A percentile compares a stretch with the other conserved stretches of the same genome.
Conservation (phyloP, 2,329 filamentous ascomycete genomes). For the Pseudogymnoascus sp. region DNA sequence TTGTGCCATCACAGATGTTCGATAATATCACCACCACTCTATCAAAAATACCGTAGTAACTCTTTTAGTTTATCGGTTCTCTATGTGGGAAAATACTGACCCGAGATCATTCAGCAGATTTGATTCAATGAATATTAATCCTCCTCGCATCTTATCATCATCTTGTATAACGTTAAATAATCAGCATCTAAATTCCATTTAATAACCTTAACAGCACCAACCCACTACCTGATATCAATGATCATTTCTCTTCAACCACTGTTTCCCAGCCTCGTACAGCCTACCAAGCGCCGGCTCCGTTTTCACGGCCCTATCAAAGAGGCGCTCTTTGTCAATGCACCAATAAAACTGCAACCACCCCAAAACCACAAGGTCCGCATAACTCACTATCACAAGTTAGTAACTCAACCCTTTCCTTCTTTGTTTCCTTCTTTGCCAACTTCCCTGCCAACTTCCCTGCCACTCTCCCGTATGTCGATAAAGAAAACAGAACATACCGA, state of each 20-base stretch:
- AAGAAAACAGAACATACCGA: slow-evolving; percentile 19
- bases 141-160: too few species aligned
- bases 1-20: not conserved
- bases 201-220: too few species aligned
- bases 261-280: slow-evolving; percentile 17
- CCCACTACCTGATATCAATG: slow-evolving; percentile 12
- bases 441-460: too few species aligned
- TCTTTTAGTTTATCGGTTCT: too few species aligned
- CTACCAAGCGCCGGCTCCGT: slow-evolving; percentile 19
- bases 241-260: slow-evolving; percentile 22
- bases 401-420: not conserved
- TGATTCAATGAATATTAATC: too few species aligned
- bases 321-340: slow-evolving; percentile 28
- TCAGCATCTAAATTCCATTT: too few species aligned
- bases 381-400: slow-evolving; percentile 32
- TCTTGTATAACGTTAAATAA: too few species aligned
- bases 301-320: slow-evolving; percentile 33
- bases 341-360: slow-evolving; percentile 39
- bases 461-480: too few species aligned
- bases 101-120: too few species aligned
- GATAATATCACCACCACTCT: not conserved
- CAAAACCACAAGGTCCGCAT: slow-evolving; percentile 51
- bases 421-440: not conserved
- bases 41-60: too few species aligned
- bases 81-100: too few species aligned